phyloP scores from a whole-genome alignment of 441 rosid species.

The Arabidopsis hybrid region DNA sequence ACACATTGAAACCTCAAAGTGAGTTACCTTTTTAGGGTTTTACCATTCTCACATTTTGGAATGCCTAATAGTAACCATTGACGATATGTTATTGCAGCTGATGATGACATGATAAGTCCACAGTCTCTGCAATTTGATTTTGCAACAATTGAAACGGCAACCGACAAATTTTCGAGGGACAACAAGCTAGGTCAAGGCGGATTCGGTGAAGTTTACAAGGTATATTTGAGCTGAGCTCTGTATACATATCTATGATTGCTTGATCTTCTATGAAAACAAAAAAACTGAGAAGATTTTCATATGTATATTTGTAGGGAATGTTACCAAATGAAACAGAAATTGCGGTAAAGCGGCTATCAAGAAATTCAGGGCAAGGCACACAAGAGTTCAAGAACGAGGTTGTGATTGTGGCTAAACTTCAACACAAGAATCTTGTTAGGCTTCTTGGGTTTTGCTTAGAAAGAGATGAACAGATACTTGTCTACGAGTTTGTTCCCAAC shows the following conservation, averaged over 20 bases:
- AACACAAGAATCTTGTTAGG: conserved; percentile 54
- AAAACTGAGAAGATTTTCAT: neutral
- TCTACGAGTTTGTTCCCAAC: conserved; percentile 56
- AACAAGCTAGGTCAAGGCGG: conserved; percentile 55
- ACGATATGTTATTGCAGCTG: conserved; percentile 10
- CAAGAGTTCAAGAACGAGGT: conserved; percentile 62
- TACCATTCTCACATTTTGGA: neutral
- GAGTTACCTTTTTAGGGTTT: neutral
- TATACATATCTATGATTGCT: neutral
- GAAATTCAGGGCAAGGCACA: conserved; percentile 52
- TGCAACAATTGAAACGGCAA: conserved; percentile 43
- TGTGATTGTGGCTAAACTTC: conserved; percentile 52
- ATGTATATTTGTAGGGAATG: conserved; percentile 44
- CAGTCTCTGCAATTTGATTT: conserved; percentile 48
- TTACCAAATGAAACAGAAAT: conserved; percentile 48
- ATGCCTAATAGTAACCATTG: neutral
- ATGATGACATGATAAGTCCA: conserved; percentile 34
- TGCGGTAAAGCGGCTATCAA: conserved; percentile 51
- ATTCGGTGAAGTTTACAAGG: conserved; percentile 57
- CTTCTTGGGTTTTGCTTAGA: conserved; percentile 54
- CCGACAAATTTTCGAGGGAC: conserved; percentile 41
- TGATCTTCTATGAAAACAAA: neutral
- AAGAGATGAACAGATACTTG: conserved; percentile 48
- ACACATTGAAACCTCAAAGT: conserved; percentile 9
- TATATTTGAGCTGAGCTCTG: neutral